Evolutionary conservation across 1,284 basidiomycete genomes (phyloP).

Genomic region (Porodaedalea pini): DNA sequence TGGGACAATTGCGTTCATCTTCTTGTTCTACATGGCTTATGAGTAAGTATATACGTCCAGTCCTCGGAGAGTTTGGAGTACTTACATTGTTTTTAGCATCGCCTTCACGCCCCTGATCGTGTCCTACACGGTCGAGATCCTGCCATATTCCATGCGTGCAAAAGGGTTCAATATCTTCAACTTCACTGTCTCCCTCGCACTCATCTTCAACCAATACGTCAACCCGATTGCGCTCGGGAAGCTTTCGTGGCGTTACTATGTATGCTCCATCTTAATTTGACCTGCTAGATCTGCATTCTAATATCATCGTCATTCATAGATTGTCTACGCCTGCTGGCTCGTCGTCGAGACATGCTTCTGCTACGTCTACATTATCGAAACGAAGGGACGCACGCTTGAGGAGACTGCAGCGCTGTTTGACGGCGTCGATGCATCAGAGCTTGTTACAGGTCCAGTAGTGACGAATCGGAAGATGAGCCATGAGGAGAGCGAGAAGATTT

Average conservation of each 20-base stretch:
- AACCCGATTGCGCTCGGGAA: constrained; percentile 37
- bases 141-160: constrained; percentile 54
- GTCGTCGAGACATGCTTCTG: constrained; percentile 38
- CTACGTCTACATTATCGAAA: constrained; percentile 42
- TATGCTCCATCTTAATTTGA: constrained; percentile 18
- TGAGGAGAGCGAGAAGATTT: constrained; percentile 4
- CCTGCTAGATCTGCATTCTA: not conserved
- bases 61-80: too few relatives aligned
- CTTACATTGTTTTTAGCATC: constrained; percentile 28
- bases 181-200: constrained; percentile 45
- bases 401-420: constrained; percentile 38
- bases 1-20: constrained; percentile 49
- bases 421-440: constrained; percentile 32
- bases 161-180: constrained; percentile 61
- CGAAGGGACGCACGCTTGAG: constrained; percentile 39
- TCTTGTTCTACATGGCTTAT: constrained; percentile 43
- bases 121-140: constrained; percentile 54
- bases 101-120: constrained; percentile 57
- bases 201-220: constrained; percentile 59
- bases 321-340: constrained; percentile 43
- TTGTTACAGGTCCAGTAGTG: constrained; percentile 20
- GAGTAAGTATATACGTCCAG: too few relatives aligned
- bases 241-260: constrained; percentile 40
- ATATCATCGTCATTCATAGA: constrained; percentile 25
- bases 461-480: not conserved